phyloP scores from a whole-genome alignment of 2,329 filamentous ascomycete genomes.

The Apiospora sp. region DNA sequence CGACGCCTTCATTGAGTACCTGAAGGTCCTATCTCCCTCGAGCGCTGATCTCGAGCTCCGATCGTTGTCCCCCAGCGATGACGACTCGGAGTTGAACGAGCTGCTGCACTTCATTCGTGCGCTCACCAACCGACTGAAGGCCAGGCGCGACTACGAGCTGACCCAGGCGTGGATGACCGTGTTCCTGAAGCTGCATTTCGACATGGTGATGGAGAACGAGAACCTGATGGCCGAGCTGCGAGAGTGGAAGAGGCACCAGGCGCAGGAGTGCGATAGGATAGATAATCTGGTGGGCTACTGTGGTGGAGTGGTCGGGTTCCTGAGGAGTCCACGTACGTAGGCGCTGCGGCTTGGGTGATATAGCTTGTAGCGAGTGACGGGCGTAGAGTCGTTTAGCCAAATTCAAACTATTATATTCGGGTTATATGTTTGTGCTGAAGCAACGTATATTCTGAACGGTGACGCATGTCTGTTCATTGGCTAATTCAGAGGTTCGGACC shows the following conservation, averaged over 20 bases:
- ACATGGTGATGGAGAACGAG: slow-evolving; percentile 59
- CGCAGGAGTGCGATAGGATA: slow-evolving; percentile 74
- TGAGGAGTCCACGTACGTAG: slow-evolving; percentile 69
- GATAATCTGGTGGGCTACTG: slow-evolving; percentile 86
- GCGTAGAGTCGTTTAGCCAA: background rate
- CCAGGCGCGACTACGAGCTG: slow-evolving; percentile 86
- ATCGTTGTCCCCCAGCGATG: slow-evolving; percentile 65
- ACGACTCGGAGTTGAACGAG: slow-evolving; percentile 68
- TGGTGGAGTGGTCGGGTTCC: slow-evolving; percentile 82
- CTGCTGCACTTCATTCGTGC: slow-evolving; percentile 82
- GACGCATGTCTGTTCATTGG: too few species aligned
- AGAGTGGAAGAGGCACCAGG: slow-evolving; percentile 77
- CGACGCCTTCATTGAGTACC: slow-evolving; percentile 74
- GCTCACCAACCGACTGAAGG: slow-evolving; percentile 72
- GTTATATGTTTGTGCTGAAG: background rate
- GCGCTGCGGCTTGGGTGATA: slow-evolving; percentile 20
- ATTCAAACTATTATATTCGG: background rate
- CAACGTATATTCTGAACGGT: too few species aligned
- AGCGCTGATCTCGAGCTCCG: slow-evolving; percentile 91
- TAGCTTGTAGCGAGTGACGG: background rate
- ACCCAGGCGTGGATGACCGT: slow-evolving; percentile 98
- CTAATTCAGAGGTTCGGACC: too few species aligned
- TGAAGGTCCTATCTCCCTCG: slow-evolving; percentile 83
- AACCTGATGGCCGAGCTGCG: slow-evolving; percentile 65
- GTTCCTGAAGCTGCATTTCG: slow-evolving; percentile 81